Evolutionary conservation across 805 yeast genomes (phyloP), one percentile per base, ranked within the genome.

Genomic region (Candida fluviatilis): DNA sequence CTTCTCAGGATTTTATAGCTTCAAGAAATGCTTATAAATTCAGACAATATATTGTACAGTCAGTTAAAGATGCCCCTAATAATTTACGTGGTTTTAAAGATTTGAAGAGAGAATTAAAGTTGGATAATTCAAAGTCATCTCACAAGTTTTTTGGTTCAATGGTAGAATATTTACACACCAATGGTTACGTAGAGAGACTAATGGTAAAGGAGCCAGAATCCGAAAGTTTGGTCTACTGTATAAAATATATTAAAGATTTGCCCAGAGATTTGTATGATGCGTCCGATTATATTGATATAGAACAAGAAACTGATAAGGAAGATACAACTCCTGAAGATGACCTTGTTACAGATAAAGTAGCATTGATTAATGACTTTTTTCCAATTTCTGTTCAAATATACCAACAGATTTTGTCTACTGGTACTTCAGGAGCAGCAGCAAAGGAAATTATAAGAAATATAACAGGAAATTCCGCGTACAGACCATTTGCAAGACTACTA

Each of bases 311-410:
- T 6, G 52, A 39, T 5, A 32, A 26, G 10, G 46, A 39, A 4
- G 66, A 54, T 1, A 63, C 57, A 25, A 46, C 47, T 16, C 50
- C 42, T 7, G 45, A 45, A 53, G 63, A 33, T 18, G 46, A 38
- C 5, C 26, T 35, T 4, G 49, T 35, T 5, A 34, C 28, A 19
- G 40, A 40, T 5, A 29, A 32, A 3, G n/a, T 46, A 4, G 73
- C 76, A 0, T 29, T 54, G 0, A 50, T 73, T 36, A 84, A 83
- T 52, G 55, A 68, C 10, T 67, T 79, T 38, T 82, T 72, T 46
- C 90, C 95, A 0, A 45, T 80, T 0, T 80, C 78, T 27, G 75
- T 70, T 43, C 95, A 87, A 54, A 57, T 85, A 0, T 78, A 65
- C 51, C 78, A 76, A 36, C 40, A 70, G 3, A 71, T 80, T 1